Conservation (phyloP, 495 filamentous ascomycete species). For the Lophiostoma macrostomum region DNA sequence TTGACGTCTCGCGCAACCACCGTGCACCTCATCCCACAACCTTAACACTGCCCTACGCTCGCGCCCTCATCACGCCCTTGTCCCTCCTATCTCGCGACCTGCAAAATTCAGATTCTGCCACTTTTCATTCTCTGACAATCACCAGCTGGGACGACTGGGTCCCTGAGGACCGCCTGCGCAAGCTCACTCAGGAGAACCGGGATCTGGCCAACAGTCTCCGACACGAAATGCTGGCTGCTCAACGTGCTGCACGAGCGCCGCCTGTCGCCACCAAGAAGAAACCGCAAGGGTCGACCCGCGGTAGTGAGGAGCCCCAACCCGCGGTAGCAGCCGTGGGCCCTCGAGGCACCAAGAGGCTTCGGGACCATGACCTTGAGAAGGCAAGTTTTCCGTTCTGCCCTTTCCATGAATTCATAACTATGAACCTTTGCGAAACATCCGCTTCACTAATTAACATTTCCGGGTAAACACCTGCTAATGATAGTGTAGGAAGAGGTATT, state of each 20-base stretch:
- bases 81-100: background rate
- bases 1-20: background rate
- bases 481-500: slow-evolving; percentile 93
- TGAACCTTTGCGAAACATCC: too few relatives aligned
- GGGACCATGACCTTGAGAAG: slow-evolving; percentile 84
- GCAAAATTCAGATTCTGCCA: background rate
- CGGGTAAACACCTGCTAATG: too few relatives aligned
- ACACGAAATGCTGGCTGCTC: slow-evolving; percentile 55
- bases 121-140: slow-evolving; percentile 5
- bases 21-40: background rate
- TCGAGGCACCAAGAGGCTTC: slow-evolving; percentile 63
- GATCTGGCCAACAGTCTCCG: slow-evolving; percentile 70
- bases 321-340: slow-evolving; percentile 55
- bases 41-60: background rate
- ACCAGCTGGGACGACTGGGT: slow-evolving; percentile 97
- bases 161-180: slow-evolving; percentile 86
- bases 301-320: slow-evolving; percentile 79
- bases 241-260: slow-evolving; percentile 36
- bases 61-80: background rate
- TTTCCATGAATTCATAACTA: too few relatives aligned
- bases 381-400: slow-evolving; percentile 50
- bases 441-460: background rate
- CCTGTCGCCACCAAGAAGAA: slow-evolving; percentile 56
- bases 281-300: slow-evolving; percentile 64
- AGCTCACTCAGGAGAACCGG: slow-evolving; percentile 90